Conservation (phyloP, 116 monocot genomes). For the Zostera marina region DNA sequence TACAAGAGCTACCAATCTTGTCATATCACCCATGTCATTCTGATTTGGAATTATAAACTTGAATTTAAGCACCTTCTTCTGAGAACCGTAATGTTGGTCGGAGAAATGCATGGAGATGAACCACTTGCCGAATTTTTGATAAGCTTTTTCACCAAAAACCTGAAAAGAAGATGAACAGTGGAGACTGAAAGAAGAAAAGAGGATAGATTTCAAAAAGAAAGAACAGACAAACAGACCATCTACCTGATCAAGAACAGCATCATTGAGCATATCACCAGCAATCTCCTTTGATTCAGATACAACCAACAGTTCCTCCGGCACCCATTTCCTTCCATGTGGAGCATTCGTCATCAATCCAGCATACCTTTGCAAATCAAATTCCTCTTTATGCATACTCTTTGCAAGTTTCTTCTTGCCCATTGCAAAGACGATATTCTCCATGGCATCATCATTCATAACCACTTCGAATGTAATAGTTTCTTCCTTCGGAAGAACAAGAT, state of each 20-base stretch:
- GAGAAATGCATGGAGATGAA: slow-evolving; percentile 90
- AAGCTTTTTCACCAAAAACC: slow-evolving; percentile 84
- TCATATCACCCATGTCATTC: slow-evolving; percentile 58
- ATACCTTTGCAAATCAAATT: slow-evolving; percentile 51
- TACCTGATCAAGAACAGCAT: slow-evolving; percentile 92
- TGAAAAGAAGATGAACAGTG: slow-evolving; percentile 9
- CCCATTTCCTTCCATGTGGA: slow-evolving; percentile 69
- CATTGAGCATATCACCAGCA: slow-evolving; percentile 73
- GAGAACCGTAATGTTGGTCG: slow-evolving; percentile 49
- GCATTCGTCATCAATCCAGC: slow-evolving; percentile 14
- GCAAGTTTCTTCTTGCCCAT: slow-evolving; percentile 75
- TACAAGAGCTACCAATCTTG: slow-evolving; percentile 62
- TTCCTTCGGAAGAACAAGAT: slow-evolving; percentile 40
- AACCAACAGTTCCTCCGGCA: slow-evolving; percentile 64
- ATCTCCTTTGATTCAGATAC: slow-evolving; percentile 82
- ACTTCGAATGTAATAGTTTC: slow-evolving; percentile 85
- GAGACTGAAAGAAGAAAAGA: too few species aligned
- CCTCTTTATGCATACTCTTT: slow-evolving; percentile 76
- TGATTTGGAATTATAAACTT: slow-evolving; percentile 66
- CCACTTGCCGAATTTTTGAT: slow-evolving; percentile 70
- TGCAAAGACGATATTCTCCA: slow-evolving; percentile 79
- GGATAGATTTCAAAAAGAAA: too few species aligned
- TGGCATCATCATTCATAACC: slow-evolving; percentile 79
- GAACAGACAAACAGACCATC: too few species aligned
- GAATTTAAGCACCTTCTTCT: slow-evolving; percentile 57